These are phyloP conservation scores for Anthracocystis walkeri DNA, from an alignment of 1,284 basidiomycete genomes.

Conservation along the genomic window DNA sequence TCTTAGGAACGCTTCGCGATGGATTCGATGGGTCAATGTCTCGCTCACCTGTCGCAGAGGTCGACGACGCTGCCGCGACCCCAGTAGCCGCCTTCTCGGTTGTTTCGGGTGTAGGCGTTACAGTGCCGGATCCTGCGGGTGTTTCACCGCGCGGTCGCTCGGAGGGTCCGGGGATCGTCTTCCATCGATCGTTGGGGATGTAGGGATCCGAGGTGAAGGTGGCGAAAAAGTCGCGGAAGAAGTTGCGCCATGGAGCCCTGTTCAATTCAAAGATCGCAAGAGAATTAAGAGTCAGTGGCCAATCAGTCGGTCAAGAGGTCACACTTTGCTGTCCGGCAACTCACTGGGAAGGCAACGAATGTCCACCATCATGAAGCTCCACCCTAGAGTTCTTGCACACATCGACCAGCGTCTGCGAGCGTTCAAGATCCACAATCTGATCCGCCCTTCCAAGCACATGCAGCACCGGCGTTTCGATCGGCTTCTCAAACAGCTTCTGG, in stretches of 20 bases:
- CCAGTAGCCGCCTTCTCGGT: slow-evolving; percentile 13
- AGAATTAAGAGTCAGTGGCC: slow-evolving; percentile 1
- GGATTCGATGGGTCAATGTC: slow-evolving; percentile 65
- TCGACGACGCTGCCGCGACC: slow-evolving; percentile 8
- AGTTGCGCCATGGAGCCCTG: slow-evolving; percentile 67
- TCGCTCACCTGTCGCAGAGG: slow-evolving; percentile 46
- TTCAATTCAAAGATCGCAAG: not conserved
- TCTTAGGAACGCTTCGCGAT: slow-evolving; percentile 57
- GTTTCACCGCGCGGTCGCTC: slow-evolving; percentile 52
- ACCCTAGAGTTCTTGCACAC: slow-evolving; percentile 58
- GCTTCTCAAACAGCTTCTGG: slow-evolving; percentile 55
- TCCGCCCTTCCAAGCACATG: slow-evolving; percentile 58
- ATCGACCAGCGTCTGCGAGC: slow-evolving; percentile 59
- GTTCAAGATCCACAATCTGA: slow-evolving; percentile 57
- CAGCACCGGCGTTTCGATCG: slow-evolving; percentile 61
- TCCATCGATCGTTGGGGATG: slow-evolving; percentile 45
- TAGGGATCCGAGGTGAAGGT: slow-evolving; percentile 54
- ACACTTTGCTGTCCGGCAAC: not conserved
- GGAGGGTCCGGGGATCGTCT: slow-evolving; percentile 41
- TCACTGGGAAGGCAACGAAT: slow-evolving; percentile 64
- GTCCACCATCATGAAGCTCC: slow-evolving; percentile 66
- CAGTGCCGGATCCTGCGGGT: slow-evolving; percentile 44
- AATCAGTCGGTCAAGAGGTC: not conserved
- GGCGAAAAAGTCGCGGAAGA: slow-evolving; percentile 61
- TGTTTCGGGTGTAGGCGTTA: slow-evolving; percentile 40